Percentiles rank a stretch among this genome's conserved stretches.
Conservation (phyloP, 257 asterid species). For the Solanum tacnaense region DNA sequence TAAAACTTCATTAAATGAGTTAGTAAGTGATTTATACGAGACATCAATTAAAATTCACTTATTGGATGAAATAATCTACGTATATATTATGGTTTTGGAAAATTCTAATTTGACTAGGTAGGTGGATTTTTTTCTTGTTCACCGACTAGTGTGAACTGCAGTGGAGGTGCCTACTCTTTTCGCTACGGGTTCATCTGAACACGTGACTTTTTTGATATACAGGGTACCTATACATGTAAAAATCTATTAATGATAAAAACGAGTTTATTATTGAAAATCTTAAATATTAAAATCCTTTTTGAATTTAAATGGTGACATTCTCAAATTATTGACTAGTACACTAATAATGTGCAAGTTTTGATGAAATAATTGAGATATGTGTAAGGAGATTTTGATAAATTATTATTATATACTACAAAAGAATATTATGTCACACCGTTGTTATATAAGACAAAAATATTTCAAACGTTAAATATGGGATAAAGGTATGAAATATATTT, state of each 20-base stretch:
- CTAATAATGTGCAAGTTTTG: not conserved
- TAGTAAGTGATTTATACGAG: not conserved
- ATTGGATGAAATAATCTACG: not conserved
- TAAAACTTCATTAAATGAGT: not conserved
- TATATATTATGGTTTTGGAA: not conserved
- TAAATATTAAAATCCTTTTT: not conserved
- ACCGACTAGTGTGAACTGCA: not conserved
- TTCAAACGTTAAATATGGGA: not conserved
- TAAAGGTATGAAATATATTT: too few species aligned
- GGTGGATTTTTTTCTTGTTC: not conserved
- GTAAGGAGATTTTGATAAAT: not conserved
- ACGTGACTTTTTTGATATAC: too few species aligned
- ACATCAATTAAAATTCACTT: not conserved
- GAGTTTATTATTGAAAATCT: fast-evolving
- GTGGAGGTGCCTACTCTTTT: too few species aligned
- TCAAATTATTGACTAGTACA: not conserved
- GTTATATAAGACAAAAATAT: not conserved
- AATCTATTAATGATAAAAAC: not conserved
- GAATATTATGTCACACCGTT: not conserved
- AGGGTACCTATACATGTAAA: too few species aligned
- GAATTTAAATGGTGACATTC: not conserved
- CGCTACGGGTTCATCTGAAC: not conserved
- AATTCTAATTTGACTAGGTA: not conserved
- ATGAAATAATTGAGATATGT: not conserved
- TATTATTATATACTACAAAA: not conserved